These are phyloP conservation scores for Trichoderma sp. DNA, from an alignment of 2,329 filamentous ascomycete genomes.

Conservation along the genomic window DNA sequence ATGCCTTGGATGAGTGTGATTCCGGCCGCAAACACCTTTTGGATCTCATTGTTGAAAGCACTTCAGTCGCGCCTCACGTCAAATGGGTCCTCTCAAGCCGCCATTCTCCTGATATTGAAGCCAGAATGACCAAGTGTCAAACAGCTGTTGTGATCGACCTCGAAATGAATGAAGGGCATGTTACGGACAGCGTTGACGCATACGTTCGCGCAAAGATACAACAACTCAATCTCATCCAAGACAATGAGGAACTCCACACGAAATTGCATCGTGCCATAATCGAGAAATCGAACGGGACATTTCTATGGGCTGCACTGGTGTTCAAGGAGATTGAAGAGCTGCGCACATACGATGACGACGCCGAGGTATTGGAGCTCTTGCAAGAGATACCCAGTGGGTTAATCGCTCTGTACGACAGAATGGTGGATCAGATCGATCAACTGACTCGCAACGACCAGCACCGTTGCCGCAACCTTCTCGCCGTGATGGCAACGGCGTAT, in stretches of 20 bases:
- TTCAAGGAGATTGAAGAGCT: constrained; percentile 29
- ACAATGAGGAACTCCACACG: constrained; percentile 18
- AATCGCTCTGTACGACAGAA: no score
- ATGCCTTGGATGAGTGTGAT: constrained; percentile 50
- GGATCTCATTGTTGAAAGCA: constrained; percentile 36
- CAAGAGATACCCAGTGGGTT: no score
- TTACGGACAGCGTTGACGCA: constrained; percentile 33
- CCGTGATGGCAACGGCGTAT: no score
- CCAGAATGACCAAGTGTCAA: constrained; percentile 32
- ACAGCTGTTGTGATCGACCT: constrained; percentile 41
- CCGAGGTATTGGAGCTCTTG: background rate
- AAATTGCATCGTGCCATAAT: constrained; percentile 31
- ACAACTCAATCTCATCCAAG: constrained; percentile 39
- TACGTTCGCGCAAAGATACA: constrained; percentile 45
- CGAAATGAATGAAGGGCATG: background rate
- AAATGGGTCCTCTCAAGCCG: constrained; percentile 52
- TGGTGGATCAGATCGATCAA: no score
- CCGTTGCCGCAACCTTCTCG: no score
- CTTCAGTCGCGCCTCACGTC: constrained; percentile 24
- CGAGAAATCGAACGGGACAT: constrained; percentile 43
- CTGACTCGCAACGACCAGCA: no score
- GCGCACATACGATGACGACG: constrained; percentile 27
- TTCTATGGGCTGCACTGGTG: constrained; percentile 34
- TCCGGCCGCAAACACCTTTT: constrained; percentile 42
- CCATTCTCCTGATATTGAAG: constrained; percentile 43